Base-by-base conservation (phyloP, 2,329 filamentous ascomycete genomes). In the Fusarium sp. region DNA sequence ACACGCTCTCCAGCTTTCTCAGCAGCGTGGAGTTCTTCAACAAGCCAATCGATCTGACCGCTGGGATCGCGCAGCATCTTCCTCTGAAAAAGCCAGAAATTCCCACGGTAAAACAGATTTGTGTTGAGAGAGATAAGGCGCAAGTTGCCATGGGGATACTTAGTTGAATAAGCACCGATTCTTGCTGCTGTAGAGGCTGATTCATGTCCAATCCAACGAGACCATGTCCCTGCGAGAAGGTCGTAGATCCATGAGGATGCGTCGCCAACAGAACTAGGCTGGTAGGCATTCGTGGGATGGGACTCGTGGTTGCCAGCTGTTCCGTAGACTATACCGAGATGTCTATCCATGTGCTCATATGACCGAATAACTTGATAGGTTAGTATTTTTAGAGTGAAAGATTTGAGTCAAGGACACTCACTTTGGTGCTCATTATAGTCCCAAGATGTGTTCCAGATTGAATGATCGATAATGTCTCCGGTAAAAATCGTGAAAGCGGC, bases 51-150 rank as follows among this genome's bases (percentile, higher is more conserved):
- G 8, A 90, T 81, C 76, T 89, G 85, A 18, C 82, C 82, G 75
- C 84, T 84, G 6, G 88, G 88, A 74, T 90, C 88, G 18, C 78
- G 79, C 51, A 86, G 79, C 82, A 88, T 85, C 2, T 83, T 81
- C 51, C 85, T 82, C 69, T 86, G 82, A 74, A 89, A 90, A 41
- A 88, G 78, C 81, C 85, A 88, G 77, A 87, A 89, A 81, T 91
- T 90, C 68, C 85, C 80, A n/a, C 83, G 85, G 78, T 91, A 90
- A 80, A 87, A 90, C 68, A 90, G 79, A 77, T 90, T 89, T 24
- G 87, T 90, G 82, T 89, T 90, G 74, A 90, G 82, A 8, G 88
- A 89, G 75, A 91, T 89, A 74, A 91, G 80, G 30, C 87, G 85
- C 32, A 91, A 81, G 68, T 88, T 87, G 24, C 82, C 83, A 34